phyloP scores from a whole-genome alignment of 2,329 filamentous ascomycete species.

The Emericellopsis atlantica region DNA sequence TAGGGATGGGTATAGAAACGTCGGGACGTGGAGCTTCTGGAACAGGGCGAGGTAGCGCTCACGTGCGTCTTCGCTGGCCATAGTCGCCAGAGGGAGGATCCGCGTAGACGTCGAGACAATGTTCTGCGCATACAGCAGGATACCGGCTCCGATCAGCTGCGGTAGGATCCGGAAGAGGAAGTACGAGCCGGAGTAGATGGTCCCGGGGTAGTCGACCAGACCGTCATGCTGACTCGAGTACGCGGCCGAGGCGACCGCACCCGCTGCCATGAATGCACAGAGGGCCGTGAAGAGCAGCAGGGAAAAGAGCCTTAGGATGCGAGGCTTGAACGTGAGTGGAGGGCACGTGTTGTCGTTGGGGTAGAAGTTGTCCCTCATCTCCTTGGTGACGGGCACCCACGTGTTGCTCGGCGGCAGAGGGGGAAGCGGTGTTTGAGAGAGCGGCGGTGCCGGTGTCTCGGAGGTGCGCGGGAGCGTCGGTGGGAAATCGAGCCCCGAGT shows the following conservation, averaged over 20 bases:
- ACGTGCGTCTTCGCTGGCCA: constrained; percentile 51
- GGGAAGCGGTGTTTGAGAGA: neutral
- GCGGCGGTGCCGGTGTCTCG: neutral
- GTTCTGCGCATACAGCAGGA: constrained; percentile 68
- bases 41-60: constrained; percentile 55
- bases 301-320: constrained; percentile 54
- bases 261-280: constrained; percentile 58
- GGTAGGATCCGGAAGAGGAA: constrained; percentile 82
- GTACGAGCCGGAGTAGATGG: constrained; percentile 60
- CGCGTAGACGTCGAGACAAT: constrained; percentile 65
- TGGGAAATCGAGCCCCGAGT: neutral
- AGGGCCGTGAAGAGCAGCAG: constrained; percentile 47
- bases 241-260: constrained; percentile 59
- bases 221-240: constrained; percentile 53
- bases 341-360: constrained; percentile 25
- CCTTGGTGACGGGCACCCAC: constrained; percentile 21
- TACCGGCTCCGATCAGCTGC: constrained; percentile 56
- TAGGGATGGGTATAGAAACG: constrained; percentile 51
- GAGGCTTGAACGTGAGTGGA: constrained; percentile 57
- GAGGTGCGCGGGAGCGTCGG: neutral
- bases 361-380: constrained; percentile 20
- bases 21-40: constrained; percentile 53
- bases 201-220: constrained; percentile 52
- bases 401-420: constrained; percentile 5
- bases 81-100: constrained; percentile 63